Conservation (phyloP, 345 rosid species). For the Nasturtium officinale region DNA sequence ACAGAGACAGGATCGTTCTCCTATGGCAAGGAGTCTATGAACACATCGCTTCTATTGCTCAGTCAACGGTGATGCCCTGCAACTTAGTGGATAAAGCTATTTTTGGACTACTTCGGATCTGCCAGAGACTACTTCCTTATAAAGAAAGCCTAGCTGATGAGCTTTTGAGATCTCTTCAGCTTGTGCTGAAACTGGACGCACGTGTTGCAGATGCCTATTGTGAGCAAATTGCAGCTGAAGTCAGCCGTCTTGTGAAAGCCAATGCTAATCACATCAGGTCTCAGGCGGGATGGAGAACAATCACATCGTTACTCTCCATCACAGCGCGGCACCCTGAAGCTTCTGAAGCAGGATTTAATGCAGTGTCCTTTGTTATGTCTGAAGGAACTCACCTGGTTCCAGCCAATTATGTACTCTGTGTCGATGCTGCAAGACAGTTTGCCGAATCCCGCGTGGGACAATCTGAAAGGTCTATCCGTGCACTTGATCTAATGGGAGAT, state of each 20-base stretch:
- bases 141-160: conserved; percentile 98
- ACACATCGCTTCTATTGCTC: conserved; percentile 94
- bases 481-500: conserved; percentile 88
- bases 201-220: conserved; percentile 98
- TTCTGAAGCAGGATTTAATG: conserved; percentile 93
- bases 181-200: conserved; percentile 95
- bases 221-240: conserved; percentile 94
- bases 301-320: conserved; percentile 84
- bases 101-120: conserved; percentile 92
- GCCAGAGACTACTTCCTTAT: conserved; percentile 96
- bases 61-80: conserved; percentile 94
- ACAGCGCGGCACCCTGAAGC: conserved; percentile 98
- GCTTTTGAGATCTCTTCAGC: conserved; percentile 94
- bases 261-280: conserved; percentile 94
- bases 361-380: conserved; percentile 78
- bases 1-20: conserved; percentile 90
- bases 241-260: conserved; percentile 92
- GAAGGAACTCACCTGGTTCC: conserved; percentile 82
- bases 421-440: conserved; percentile 92
- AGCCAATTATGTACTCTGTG: conserved; percentile 79
- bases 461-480: conserved; percentile 81
- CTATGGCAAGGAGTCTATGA: conserved; percentile 99
- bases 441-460: conserved; percentile 98
- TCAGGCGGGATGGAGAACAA: conserved; percentile 90
- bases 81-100: conserved; percentile 95